Base-by-base conservation (phyloP, 1,284 basidiomycete species). In the Papiliotrema flavescens region DNA sequence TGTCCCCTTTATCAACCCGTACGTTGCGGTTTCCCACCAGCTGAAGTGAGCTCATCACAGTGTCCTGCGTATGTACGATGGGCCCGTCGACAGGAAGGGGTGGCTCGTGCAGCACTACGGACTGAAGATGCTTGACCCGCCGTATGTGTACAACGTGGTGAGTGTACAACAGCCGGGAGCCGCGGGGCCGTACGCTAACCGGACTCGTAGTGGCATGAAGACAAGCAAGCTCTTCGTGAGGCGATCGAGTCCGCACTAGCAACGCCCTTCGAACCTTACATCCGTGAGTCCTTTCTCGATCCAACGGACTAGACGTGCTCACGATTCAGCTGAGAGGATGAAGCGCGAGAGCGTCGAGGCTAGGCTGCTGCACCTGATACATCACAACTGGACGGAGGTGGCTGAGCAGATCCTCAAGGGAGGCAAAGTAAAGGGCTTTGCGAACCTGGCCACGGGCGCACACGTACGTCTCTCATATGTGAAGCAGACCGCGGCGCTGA, bases 1-100 rank as follows among this genome's bases (percentile, higher is more conserved):
- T 6, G 71, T 79, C 14, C 77, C 77, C 5, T 79, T 79, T 61
- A 74, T 79, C 59, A 79, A 79, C 57, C 72, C 73, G 45, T 51
- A 8, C 32, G 50, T 51, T 14, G 14, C 11, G 20, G 19, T n/a
- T 11, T 19, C 34, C 36, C 22, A 17, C 14, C 39, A 3, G 23
- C 15, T 20, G 3, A 11, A 32, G 2, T 17, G n/a, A 1, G n/a
- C n/a, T n/a, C n/a, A n/a, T n/a, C n/a, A n/a, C n/a, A n/a, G n/a
- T n/a, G n/a, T n/a, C n/a, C n/a, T n/a, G n/a, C n/a, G n/a, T n/a
- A n/a, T n/a, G n/a, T n/a, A n/a, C n/a, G n/a, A n/a, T n/a, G n/a
- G n/a, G n/a, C n/a, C n/a, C n/a, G n/a, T n/a, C n/a, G 58, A 78
- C 55, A 61, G 71, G 41, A 26, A 49, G 4, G 50, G 57, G 34